These are phyloP conservation scores for Wickerhamiella infanticola DNA, from an alignment of 1,139 yeast genomes.

Conservation along the genomic window DNA sequence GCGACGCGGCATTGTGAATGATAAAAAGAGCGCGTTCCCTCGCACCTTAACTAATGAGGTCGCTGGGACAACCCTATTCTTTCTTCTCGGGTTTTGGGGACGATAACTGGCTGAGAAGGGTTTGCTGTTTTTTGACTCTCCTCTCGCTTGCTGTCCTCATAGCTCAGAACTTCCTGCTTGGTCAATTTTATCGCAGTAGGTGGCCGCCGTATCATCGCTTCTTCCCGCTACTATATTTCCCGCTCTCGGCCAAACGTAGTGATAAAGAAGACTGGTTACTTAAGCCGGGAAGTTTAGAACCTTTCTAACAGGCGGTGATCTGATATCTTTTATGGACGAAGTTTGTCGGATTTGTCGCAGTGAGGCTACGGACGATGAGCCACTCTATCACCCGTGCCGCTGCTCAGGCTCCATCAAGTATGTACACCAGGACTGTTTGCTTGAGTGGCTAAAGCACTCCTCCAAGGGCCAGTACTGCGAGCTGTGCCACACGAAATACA, in stretches of 20 bases:
- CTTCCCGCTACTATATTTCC: too few relatives aligned
- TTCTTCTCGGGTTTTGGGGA: not conserved
- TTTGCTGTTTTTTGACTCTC: not conserved
- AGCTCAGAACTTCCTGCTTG: conserved; percentile 48
- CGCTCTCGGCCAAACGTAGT: too few relatives aligned
- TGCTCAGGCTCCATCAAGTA: conserved; percentile 89
- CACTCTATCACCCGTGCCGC: conserved; percentile 80
- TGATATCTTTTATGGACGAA: conserved; percentile 3
- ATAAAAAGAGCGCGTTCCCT: too few relatives aligned
- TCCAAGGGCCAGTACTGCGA: conserved; percentile 60
- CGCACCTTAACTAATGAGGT: not conserved
- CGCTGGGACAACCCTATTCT: not conserved
- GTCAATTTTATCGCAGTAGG: conserved; percentile 51
- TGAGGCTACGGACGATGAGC: conserved; percentile 66
- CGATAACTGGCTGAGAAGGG: not conserved
- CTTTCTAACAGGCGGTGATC: too few relatives aligned
- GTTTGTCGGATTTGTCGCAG: conserved; percentile 85
- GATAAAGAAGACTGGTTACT: too few relatives aligned
- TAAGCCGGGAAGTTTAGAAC: too few relatives aligned
- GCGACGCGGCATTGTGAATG: too few relatives aligned
- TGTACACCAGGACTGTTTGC: conserved; percentile 81
- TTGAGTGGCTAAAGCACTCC: conserved; percentile 72
- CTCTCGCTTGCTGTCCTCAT: conserved; percentile 32
- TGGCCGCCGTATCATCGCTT: conserved; percentile 41
- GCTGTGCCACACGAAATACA: conserved; percentile 68